Evolutionary conservation across 345 rosid species (phyloP), one percentile per base, ranked within the genome.

Genomic region (Punica granatum): DNA sequence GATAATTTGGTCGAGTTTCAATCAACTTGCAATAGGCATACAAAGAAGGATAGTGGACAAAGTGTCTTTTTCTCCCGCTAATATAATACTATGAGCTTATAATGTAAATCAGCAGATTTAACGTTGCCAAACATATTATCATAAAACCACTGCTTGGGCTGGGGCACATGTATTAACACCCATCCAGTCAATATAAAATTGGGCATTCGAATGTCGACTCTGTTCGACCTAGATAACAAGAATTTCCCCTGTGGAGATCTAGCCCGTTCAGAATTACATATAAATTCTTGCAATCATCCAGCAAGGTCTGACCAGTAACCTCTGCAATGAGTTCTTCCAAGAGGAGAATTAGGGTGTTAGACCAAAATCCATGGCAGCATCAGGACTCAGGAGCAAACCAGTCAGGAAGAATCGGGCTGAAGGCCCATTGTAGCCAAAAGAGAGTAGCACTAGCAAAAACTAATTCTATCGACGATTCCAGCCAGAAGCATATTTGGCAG

Each of bases 401-500:
- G 16, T 21, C 48, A n/a, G 25, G 21, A 48, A 18, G 25, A 3
- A 48, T 48, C 5, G 25, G 25, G 23, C 5, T 18, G 54, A n/a
- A 23, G 6, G 0, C 61, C 2, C 61, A 56, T 26, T 26, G 18
- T 26, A 28, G 25, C 12, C 34, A 10, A 6, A 56, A 12, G 7
- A 13, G 61, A 8, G 15, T 30, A 56, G 18, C 33, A 13, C 11
- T 28, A 51, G 1, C n/a, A n/a, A 28, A 56, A 28, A 56, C 19
- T 1, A 15, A 25, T 63, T n/a, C 46, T 68, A 64, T 71, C 83
- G 86, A 14, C 92, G 77, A 66, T 86, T 85, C 97, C 98, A 89
- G 39, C 87, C 69, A 31, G 97, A 89, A 76, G 88, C 90, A 62
- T 89, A 82, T 67, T 89, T 88, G n/a, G n/a, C n/a, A 10, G 95